A percentile compares a stretch with the other conserved stretches of the same genome.
phyloP scores from a whole-genome alignment of 2,329 filamentous ascomycete species.

The Pseudogymnoascus sp. region DNA sequence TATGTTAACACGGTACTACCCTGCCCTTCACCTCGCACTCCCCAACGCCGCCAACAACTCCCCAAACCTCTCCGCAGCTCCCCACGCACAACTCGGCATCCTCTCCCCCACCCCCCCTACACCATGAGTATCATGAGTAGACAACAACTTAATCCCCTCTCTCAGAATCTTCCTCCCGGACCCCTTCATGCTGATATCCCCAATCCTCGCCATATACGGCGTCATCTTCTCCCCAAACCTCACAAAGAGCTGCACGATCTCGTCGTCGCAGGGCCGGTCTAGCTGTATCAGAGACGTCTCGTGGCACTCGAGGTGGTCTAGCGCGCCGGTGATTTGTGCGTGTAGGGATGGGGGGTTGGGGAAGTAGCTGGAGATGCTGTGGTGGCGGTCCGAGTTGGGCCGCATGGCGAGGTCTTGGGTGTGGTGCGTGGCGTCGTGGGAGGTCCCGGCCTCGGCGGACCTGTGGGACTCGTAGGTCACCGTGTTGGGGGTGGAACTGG shows the following conservation, averaged over 20 bases:
- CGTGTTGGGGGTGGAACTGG: background rate
- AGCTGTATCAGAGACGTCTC: slow-evolving; percentile 15
- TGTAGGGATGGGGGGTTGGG: background rate
- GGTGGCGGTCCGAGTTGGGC: background rate
- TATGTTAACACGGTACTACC: background rate
- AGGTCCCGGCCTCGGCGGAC: background rate
- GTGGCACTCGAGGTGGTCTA: slow-evolving; percentile 8
- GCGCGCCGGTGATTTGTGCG: background rate
- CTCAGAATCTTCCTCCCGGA: slow-evolving; percentile 13
- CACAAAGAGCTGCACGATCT: slow-evolving; percentile 17
- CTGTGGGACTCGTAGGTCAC: slow-evolving; percentile 5
- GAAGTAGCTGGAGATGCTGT: background rate
- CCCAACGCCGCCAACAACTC: slow-evolving; percentile 2
- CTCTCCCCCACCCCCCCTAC: background rate
- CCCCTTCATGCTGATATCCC: slow-evolving; percentile 13
- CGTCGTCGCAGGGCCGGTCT: slow-evolving; percentile 18
- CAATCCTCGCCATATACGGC: slow-evolving; percentile 15
- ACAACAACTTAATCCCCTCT: slow-evolving; percentile 13
- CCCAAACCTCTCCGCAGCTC: background rate
- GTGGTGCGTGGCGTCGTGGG: background rate
- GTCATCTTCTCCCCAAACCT: slow-evolving; percentile 14
- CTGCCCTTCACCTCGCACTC: background rate
- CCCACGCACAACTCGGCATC: background rate
- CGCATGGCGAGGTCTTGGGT: background rate
- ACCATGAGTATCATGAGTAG: background rate